Percentiles rank a stretch among this genome's conserved stretches.
phyloP scores from a whole-genome alignment of 768 basidiomycete species.

The Mycena pura region DNA sequence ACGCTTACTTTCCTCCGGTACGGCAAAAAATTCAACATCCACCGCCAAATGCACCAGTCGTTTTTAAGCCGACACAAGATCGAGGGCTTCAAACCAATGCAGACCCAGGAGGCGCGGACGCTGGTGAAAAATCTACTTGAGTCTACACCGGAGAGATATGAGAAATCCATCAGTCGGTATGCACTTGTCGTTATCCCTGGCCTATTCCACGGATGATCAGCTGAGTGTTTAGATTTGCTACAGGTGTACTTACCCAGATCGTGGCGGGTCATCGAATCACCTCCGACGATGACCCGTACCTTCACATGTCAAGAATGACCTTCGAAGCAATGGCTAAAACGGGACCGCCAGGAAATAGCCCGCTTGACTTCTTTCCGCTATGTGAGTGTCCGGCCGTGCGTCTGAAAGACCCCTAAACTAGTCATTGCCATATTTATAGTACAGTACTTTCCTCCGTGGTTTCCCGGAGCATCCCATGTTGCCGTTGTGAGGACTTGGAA shows the following conservation, averaged over 20 bases:
- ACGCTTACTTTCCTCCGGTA: constrained; percentile 22
- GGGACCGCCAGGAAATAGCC: constrained; percentile 22
- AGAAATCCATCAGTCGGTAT: neutral
- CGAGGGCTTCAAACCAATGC: constrained; percentile 30
- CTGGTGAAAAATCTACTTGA: constrained; percentile 23
- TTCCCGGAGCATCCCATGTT: constrained; percentile 38
- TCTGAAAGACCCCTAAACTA: neutral
- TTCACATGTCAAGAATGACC: constrained; percentile 35
- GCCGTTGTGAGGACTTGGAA: neutral
- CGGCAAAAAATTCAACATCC: constrained; percentile 23
- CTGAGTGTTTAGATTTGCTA: constrained; percentile 19
- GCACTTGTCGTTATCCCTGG: neutral
- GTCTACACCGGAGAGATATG: neutral
- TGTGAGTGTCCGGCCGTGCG: constrained; percentile 26
- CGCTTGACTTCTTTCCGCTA: constrained; percentile 35
- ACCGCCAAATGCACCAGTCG: constrained; percentile 26
- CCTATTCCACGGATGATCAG: neutral
- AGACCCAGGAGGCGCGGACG: constrained; percentile 35
- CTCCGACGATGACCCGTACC: constrained; percentile 43
- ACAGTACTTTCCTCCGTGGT: constrained; percentile 40
- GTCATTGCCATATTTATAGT: constrained; percentile 29
- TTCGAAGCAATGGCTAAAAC: constrained; percentile 29
- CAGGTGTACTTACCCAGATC: constrained; percentile 29
- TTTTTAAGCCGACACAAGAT: constrained; percentile 27
- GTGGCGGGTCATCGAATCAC: constrained; percentile 42